A percentile compares a stretch with the other conserved stretches of the same genome.
Conservation (phyloP, 306 rosid genomes). For the Inga oerstediana region DNA sequence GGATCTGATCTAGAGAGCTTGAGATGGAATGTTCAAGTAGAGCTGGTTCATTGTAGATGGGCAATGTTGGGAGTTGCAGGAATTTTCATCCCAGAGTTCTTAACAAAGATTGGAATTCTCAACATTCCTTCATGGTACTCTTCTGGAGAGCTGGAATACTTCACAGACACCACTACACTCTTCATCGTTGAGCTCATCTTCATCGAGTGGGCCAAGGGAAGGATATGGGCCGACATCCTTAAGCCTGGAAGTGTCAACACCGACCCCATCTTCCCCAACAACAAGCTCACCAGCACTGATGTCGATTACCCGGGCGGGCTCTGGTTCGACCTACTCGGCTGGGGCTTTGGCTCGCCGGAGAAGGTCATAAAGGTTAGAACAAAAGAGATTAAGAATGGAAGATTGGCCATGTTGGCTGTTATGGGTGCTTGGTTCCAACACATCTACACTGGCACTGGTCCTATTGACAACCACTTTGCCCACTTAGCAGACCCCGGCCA, state of each 20-base stretch:
- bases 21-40: slow-evolving; percentile 69
- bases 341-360: slow-evolving; percentile 79
- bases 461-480: slow-evolving; percentile 74
- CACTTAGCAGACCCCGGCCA: slow-evolving; percentile 82
- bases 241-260: slow-evolving; percentile 76
- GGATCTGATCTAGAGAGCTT: slow-evolving; percentile 74
- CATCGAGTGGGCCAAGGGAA: slow-evolving; percentile 80
- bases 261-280: slow-evolving; percentile 78
- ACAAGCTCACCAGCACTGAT: slow-evolving; percentile 78
- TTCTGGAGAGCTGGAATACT: slow-evolving; percentile 69
- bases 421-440: slow-evolving; percentile 88
- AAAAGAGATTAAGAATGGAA: slow-evolving; percentile 75
- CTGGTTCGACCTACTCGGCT: slow-evolving; percentile 76
- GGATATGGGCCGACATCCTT: slow-evolving; percentile 76
- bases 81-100: slow-evolving; percentile 74
- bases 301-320: slow-evolving; percentile 75
- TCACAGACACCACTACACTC: slow-evolving; percentile 74
- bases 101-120: slow-evolving; percentile 67
- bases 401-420: slow-evolving; percentile 81
- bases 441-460: slow-evolving; percentile 74
- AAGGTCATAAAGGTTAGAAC: slow-evolving; percentile 75
- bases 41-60: slow-evolving; percentile 78
- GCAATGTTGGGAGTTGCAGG: slow-evolving; percentile 83
- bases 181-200: slow-evolving; percentile 63
- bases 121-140: slow-evolving; percentile 79